Evolutionary conservation across 148 eudicot genomes (phyloP).

Genomic region (Mesembryanthemum crystallinum): DNA sequence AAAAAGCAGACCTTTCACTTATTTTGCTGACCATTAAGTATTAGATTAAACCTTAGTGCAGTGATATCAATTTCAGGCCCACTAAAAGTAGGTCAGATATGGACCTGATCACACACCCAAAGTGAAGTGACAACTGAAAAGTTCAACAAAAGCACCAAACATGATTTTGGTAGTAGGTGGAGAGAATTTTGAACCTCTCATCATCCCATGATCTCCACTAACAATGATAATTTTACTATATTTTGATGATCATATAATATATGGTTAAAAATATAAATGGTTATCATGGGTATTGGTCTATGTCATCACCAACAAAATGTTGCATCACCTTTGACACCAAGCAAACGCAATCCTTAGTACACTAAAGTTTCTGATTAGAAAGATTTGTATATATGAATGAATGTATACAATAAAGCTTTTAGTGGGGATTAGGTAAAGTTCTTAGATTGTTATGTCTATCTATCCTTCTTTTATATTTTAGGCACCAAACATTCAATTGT

Average conservation of each 20-base stretch:
- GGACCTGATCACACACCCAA: too few species aligned
- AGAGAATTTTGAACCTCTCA: slow-evolving; percentile 7
- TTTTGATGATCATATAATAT: neutral
- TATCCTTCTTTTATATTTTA: too few species aligned
- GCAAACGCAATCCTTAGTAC: slow-evolving; percentile 15
- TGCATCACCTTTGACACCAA: slow-evolving; percentile 29
- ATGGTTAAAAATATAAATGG: neutral
- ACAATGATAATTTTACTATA: neutral
- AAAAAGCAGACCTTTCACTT: too few species aligned
- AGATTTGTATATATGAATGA: neutral
- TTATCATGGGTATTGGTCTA: slow-evolving; percentile 6
- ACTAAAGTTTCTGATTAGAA: neutral
- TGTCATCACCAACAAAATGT: neutral
- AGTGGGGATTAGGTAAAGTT: too few species aligned
- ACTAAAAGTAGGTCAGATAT: too few species aligned
- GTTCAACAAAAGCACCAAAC: neutral
- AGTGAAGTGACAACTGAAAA: too few species aligned
- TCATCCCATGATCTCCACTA: neutral
- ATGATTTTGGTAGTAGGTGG: slow-evolving; percentile 23
- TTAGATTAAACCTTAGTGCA: too few species aligned
- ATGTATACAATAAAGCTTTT: too few species aligned
- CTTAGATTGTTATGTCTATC: too few species aligned
- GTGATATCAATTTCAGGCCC: too few species aligned
- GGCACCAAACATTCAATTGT: too few species aligned
- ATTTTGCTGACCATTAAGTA: too few species aligned